Evolutionary conservation across 768 basidiomycete genomes (phyloP), one percentile per base, ranked within the genome.

Genomic region (Naganishia onofrii): DNA sequence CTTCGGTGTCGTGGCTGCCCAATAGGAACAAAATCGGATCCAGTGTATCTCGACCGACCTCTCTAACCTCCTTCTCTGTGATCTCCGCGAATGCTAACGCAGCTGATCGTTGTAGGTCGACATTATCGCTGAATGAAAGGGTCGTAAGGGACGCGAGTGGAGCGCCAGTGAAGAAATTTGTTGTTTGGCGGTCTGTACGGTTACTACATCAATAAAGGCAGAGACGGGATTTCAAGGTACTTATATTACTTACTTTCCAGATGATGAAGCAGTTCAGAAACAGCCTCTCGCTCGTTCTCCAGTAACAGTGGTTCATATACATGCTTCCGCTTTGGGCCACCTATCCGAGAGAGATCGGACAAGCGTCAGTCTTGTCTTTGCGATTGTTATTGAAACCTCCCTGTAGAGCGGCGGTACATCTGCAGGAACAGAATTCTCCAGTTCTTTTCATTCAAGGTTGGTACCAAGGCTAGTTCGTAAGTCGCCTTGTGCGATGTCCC

Each of bases 81-180:
- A 99, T 99, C 82, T 99, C 96, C 44, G 96, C 96, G 78, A 98
- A 99, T 0, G 96, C 96, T 53, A 99, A 87, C 4, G 96, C 96
- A 1, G 96, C 96, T 73, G 92, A 95, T 60, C 96, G 88, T 84
- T 99, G 96, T 23, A 99, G 86, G 83, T 98, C 96, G 74, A 99
- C 95, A 83, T 99, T 99, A 83, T 98, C 96, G 26, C 91, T 93
- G 84, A 97, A 99, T 28, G 93, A 95, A 72, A 99, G 89, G 63
- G 93, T 98, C 15, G 95, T 97, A 68, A 99, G 84, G 46, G 96
- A 93, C 65, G 89, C 85, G 70, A 99, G 88, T 23, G 96, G 95
- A 21, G 89, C 88, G 67, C 95, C 96, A 64, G 87, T 85, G 84
- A 98, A 99, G 86, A 99, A 99, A 84, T 99, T 97, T 83, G 96